phyloP scores from a whole-genome alignment of 2,329 filamentous ascomycete species.

The Furcasterigmium sp. region DNA sequence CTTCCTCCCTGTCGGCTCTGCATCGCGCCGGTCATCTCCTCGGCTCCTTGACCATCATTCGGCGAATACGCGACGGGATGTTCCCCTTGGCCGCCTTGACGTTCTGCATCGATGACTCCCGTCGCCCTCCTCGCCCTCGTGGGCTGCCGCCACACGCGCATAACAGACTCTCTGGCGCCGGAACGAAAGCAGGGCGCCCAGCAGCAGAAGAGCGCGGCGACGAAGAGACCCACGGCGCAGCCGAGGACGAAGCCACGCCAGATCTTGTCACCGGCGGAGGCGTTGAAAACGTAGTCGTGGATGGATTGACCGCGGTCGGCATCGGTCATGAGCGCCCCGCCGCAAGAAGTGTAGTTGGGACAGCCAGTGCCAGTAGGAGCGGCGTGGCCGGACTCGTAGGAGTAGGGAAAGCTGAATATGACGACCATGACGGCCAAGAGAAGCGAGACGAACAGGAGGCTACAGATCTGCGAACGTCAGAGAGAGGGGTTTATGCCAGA shows the following conservation, averaged over 20 bases:
- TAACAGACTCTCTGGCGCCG: neutral
- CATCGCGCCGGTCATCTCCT: neutral
- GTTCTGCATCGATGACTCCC: neutral
- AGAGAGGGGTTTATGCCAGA: too few species aligned
- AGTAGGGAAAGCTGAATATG: neutral
- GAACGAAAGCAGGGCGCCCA: constrained; percentile 10
- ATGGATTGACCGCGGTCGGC: neutral
- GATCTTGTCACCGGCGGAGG: neutral
- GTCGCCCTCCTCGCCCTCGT: too few species aligned
- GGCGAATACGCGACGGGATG: neutral
- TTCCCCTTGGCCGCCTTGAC: neutral
- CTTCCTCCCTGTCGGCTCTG: neutral
- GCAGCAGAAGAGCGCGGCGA: constrained; percentile 13
- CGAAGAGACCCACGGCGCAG: constrained; percentile 7
- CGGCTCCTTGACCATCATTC: neutral
- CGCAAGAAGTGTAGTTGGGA: neutral
- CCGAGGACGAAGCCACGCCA: constrained; percentile 12
- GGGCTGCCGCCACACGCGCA: neutral
- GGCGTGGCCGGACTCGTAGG: neutral
- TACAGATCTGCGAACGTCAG: neutral
- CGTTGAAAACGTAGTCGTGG: constrained; percentile 1
- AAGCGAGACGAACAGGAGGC: neutral
- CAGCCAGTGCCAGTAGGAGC: neutral
- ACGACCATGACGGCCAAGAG: neutral
- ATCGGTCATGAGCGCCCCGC: neutral